Evolutionary conservation across 129 eudicot species (phyloP).

Genomic region (carrot (Daucus carota)): DH1_v3.0 NC_030383.2:38222501-38223000

Average conservation of each 20-base stretch:
- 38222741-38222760: constrained; percentile 6
- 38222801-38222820: background rate
- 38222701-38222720: background rate
- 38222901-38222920: no score
- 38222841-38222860: background rate
- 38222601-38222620: no score
- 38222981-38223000: background rate
- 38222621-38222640: no score
- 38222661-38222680: no score
- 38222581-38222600: no score
- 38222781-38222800: background rate
- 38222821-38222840: background rate
- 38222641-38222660: no score
- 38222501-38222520: no score
- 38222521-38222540: no score
- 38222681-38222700: background rate
- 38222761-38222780: background rate
- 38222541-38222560: no score
- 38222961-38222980: background rate
- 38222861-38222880: background rate
- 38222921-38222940: background rate
- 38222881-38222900: no score
- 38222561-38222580: no score
- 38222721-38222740: background rate
- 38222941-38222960: background rate